phyloP scores from a whole-genome alignment of 2,329 filamentous ascomycete species.

The Alternaria sp. region DNA sequence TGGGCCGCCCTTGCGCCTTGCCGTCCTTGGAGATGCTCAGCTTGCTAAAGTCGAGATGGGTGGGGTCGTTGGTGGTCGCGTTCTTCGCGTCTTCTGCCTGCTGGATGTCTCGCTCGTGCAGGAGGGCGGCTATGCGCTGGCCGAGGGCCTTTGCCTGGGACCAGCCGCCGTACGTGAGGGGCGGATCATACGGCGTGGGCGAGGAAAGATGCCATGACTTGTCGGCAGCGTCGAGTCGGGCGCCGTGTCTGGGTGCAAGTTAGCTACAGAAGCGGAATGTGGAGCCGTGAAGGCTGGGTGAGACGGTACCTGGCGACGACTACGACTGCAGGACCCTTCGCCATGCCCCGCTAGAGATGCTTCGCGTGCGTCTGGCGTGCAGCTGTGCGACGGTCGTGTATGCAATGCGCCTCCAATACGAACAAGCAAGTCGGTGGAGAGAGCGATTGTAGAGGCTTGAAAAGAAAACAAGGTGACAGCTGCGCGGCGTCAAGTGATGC shows the following conservation, averaged over 20 bases:
- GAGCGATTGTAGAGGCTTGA: background rate
- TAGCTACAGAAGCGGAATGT: constrained; percentile 16
- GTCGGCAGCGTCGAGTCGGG: constrained; percentile 91
- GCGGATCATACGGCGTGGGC: constrained; percentile 92
- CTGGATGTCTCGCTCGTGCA: constrained; percentile 58
- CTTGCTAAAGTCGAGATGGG: constrained; percentile 30
- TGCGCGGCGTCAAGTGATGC: constrained; percentile 10
- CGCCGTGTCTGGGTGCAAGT: constrained; percentile 72
- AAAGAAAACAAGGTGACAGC: background rate
- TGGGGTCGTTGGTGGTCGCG: constrained; percentile 22
- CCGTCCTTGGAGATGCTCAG: constrained; percentile 22
- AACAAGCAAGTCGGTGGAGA: background rate
- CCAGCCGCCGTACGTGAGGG: constrained; percentile 94
- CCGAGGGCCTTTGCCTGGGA: constrained; percentile 83
- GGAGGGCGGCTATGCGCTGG: constrained; percentile 78
- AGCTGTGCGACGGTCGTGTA: constrained; percentile 18
- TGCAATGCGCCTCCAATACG: constrained; percentile 1
- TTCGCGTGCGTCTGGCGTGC: constrained; percentile 22
- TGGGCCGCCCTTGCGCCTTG: background rate
- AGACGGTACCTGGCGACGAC: constrained; percentile 56
- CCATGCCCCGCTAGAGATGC: constrained; percentile 42
- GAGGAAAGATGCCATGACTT: constrained; percentile 94
- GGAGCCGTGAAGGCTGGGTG: constrained; percentile 3
- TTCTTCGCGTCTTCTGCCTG: constrained; percentile 48
- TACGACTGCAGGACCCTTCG: constrained; percentile 56